These are phyloP conservation scores for Nitzschia sp. DNA, from an alignment of 108 stramenopile genomes.

Conservation along the genomic window DNA sequence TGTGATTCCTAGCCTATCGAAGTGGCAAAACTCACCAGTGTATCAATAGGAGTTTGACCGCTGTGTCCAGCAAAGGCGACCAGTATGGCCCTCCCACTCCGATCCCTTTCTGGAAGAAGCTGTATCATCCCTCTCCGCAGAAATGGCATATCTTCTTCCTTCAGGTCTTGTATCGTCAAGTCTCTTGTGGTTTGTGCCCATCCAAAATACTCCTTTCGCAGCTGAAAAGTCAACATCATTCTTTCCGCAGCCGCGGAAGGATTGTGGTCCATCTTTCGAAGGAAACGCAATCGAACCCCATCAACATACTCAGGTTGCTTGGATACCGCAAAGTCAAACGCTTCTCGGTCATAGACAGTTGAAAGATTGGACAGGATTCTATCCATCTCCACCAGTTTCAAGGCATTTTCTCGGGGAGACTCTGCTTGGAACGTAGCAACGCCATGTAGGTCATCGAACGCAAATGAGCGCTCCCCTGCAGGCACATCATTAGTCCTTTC, in stretches of 20 bases:
- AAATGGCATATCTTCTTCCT: constrained; percentile 4
- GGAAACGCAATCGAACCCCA: not conserved
- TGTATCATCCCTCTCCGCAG: not conserved
- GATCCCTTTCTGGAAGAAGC: not conserved
- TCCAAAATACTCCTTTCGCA: constrained; percentile 21
- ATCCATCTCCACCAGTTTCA: not conserved
- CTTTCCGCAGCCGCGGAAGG: not conserved
- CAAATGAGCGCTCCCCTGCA: constrained; percentile 19
- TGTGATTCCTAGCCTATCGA: too few species aligned
- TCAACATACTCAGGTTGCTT: not conserved
- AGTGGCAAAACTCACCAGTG: constrained; percentile 2
- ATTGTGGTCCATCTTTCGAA: not conserved
- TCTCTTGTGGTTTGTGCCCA: not conserved
- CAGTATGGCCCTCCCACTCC: constrained; percentile 15
- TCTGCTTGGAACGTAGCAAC: constrained; percentile 23
- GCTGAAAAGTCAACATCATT: not conserved
- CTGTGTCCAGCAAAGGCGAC: not conserved
- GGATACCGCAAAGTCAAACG: not conserved
- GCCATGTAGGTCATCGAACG: constrained; percentile 28
- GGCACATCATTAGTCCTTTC: not conserved
- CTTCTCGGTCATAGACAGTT: not conserved
- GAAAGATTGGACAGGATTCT: not conserved
- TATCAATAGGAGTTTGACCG: not conserved
- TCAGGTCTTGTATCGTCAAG: not conserved
- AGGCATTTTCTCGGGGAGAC: not conserved